Evolutionary conservation across 1,139 yeast genomes (phyloP), one percentile per base, ranked within the genome.

Genomic region (Scheffersomyces cryptocercus): DNA sequence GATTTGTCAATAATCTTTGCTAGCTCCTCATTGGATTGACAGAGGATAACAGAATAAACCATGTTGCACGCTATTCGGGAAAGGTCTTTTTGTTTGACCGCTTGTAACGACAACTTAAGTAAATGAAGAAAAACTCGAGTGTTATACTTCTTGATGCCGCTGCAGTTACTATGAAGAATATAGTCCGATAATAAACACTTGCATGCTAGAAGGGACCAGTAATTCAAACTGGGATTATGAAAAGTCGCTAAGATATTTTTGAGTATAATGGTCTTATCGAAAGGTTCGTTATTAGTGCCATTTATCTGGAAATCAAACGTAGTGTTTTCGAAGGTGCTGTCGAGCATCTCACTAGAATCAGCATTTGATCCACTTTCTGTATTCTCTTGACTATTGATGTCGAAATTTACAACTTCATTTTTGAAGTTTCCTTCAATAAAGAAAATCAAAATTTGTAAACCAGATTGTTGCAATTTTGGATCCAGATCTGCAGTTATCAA

Each of bases 51-150:
- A 11, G 45, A 29, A 33, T 38, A 50, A 29, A 64, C 51, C 29
- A 63, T 36, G 38, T 51, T 51, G 38, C 69, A 62, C 1, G 71
- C 55, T 34, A 62, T 29, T 2, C 36, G 39, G 15, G 52, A 52
- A 7, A 54, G 39, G 0, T 51, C 48, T 2, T 55, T 55, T 15
- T 67, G 64, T 41, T 75, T 81, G 14, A 82, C 43, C 43, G 71
- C 60, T n/a, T 76, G 79, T 10, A 83, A 52, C n/a, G 75, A 59
- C 28, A 76, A 56, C 43, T 74, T 75, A 11, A 80, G 49, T 49
- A 66, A 13, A 54, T 60, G 54, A 36, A 40, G 41, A 2, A 62
- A 39, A 29, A 39, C 11, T 28, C 41, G 32, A 10, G 41, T n/a
- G n/a, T 35, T 37, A 29, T 39, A 37, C 11, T 29, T 35, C 14